Conservation (phyloP, 164 flowering plant species). For the Euptelea pleiosperma region DNA sequence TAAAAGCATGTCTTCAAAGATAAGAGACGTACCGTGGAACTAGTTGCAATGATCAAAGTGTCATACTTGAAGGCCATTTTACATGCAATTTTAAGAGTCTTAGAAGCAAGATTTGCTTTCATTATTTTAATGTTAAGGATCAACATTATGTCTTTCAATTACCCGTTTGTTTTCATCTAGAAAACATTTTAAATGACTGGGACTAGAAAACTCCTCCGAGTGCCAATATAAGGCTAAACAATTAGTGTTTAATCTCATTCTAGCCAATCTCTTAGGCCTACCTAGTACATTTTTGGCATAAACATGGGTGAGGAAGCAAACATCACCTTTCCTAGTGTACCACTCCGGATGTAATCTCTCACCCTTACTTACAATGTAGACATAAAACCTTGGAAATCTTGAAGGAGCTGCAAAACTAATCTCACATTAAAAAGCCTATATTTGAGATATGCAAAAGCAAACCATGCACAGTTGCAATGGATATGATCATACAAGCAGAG, state of each 20-base stretch:
- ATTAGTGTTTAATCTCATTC: neutral
- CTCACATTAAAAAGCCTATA: neutral
- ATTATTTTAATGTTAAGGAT: constrained; percentile 82
- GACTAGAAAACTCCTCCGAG: no score
- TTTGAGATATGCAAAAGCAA: neutral
- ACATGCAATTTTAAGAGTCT: constrained; percentile 63
- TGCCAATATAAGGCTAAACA: neutral
- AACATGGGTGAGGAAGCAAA: neutral
- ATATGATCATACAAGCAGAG: no score
- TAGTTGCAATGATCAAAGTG: constrained; percentile 14
- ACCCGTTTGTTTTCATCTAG: constrained; percentile 3
- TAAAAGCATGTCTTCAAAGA: no score
- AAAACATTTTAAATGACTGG: no score
- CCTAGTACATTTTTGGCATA: no score
- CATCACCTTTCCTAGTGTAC: constrained; percentile 32
- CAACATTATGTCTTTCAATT: constrained; percentile 75
- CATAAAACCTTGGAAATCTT: constrained; percentile 40
- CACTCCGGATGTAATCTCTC: constrained; percentile 33
- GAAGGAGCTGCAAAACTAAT: constrained; percentile 45
- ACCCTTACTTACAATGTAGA: constrained; percentile 32
- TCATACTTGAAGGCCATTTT: constrained; percentile 71
- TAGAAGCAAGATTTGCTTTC: constrained; percentile 83
- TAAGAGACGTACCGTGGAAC: neutral
- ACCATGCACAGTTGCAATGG: neutral
- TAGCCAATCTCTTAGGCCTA: no score